Percentiles rank a stretch among this genome's conserved stretches.
Conservation (phyloP, 179 eudicot species). For the Heliamphora pulchella region DNA sequence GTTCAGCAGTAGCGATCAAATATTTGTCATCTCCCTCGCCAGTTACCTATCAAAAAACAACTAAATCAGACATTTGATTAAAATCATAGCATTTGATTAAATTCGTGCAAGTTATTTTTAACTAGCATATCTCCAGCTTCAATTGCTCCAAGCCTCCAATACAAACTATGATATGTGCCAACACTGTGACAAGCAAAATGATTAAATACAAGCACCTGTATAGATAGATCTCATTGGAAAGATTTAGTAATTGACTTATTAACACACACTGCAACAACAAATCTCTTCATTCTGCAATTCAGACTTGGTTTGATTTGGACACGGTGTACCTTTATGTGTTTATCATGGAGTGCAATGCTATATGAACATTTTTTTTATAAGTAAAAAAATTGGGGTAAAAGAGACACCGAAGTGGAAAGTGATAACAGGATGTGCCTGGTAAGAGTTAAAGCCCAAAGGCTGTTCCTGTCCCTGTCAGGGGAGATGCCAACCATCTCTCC, state of each 20-base stretch:
- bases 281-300: not conserved
- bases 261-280: not conserved
- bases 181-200: not conserved
- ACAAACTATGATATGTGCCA: not conserved
- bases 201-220: not conserved
- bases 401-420: too few relatives aligned
- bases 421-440: too few relatives aligned
- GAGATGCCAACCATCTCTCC: too few relatives aligned
- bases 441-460: too few relatives aligned
- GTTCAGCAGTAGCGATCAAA: slow-evolving; percentile 94
- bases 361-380: too few relatives aligned
- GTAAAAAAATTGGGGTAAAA: too few relatives aligned
- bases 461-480: too few relatives aligned
- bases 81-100: too few relatives aligned
- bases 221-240: not conserved
- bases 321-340: not conserved
- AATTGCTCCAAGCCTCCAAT: not conserved
- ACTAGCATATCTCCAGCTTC: not conserved
- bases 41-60: slow-evolving; percentile 42
- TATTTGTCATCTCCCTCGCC: slow-evolving; percentile 96
- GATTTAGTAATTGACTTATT: not conserved
- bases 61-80: not conserved
- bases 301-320: not conserved
- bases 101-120: not conserved
- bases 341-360: not conserved